phyloP scores from a whole-genome alignment of 2,329 filamentous ascomycete species.

The Talaromyces sp. region DNA sequence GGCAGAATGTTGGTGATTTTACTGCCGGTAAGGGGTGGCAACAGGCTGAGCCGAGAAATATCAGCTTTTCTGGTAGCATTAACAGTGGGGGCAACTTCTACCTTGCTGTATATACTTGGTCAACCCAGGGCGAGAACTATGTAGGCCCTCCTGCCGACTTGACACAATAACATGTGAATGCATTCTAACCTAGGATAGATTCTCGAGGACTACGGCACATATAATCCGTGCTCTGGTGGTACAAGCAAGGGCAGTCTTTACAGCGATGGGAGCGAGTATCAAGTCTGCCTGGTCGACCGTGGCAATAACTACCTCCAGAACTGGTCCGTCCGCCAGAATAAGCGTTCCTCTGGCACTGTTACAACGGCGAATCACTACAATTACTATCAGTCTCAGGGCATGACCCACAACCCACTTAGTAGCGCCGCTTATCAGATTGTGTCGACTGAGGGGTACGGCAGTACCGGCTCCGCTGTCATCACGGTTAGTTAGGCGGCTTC shows the following conservation, averaged over 20 bases:
- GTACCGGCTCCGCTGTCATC: not conserved
- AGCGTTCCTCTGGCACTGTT: constrained; percentile 1
- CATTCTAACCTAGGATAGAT: not conserved
- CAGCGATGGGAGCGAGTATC: not conserved
- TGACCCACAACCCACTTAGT: not conserved
- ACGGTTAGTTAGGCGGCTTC: not conserved
- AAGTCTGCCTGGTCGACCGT: not conserved
- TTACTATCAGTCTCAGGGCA: not conserved
- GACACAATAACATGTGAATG: not conserved
- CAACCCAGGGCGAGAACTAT: not conserved
- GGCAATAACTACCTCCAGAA: not conserved
- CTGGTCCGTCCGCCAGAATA: constrained; percentile 1
- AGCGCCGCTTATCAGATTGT: not conserved
- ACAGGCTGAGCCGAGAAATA: not conserved
- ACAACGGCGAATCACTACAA: constrained; percentile 5
- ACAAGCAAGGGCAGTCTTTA: not conserved
- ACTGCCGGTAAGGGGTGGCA: not conserved
- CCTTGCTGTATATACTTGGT: constrained; percentile 8
- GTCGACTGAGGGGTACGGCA: constrained; percentile 1
- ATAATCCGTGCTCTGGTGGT: constrained; percentile 1
- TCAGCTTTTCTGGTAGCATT: not conserved
- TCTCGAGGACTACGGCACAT: constrained; percentile 3
- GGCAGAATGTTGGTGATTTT: constrained; percentile 1
- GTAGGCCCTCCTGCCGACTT: not conserved
- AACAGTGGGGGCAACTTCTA: not conserved